A percentile compares a stretch with the other conserved stretches of the same genome.
These are phyloP conservation scores for Didymella segeticola DNA, from an alignment of 2,329 filamentous ascomycete genomes.

Conservation along the genomic window DNA sequence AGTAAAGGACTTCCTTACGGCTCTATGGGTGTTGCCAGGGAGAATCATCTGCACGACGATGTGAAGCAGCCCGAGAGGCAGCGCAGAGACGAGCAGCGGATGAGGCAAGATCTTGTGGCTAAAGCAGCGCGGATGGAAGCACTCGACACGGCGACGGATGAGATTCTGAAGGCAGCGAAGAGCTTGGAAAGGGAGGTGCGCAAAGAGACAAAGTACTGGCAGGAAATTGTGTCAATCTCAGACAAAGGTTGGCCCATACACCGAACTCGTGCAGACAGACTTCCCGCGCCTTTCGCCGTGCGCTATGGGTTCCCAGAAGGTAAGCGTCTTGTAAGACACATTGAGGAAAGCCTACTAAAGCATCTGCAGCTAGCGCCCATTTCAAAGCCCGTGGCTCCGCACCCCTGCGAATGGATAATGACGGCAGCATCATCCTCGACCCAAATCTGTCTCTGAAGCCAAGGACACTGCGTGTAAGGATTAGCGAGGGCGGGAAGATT, in stretches of 20 bases:
- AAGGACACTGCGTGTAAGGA: slow-evolving; percentile 70
- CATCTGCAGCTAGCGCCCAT: slow-evolving; percentile 55
- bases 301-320: slow-evolving; percentile 87
- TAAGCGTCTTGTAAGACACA: slow-evolving; percentile 36
- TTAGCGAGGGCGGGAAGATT: slow-evolving; percentile 64
- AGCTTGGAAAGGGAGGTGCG: slow-evolving; percentile 78
- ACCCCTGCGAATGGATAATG: slow-evolving; percentile 74
- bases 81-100: slow-evolving; percentile 42
- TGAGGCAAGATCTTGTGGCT: slow-evolving; percentile 58
- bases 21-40: slow-evolving; percentile 39
- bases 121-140: slow-evolving; percentile 80
- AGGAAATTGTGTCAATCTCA: slow-evolving; percentile 80
- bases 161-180: slow-evolving; percentile 73
- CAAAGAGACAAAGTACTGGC: slow-evolving; percentile 87
- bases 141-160: slow-evolving; percentile 75
- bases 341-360: not conserved
- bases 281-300: slow-evolving; percentile 80
- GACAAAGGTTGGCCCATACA: slow-evolving; percentile 82
- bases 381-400: slow-evolving; percentile 78
- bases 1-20: slow-evolving; percentile 47
- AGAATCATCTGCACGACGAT: slow-evolving; percentile 26
- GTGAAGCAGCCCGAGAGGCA: slow-evolving; percentile 27
- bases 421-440: slow-evolving; percentile 79
- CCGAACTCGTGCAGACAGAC: slow-evolving; percentile 50
- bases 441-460: slow-evolving; percentile 63